phyloP scores from a whole-genome alignment of 371 early-diverging fungal species.

The Quaeritorhiza haematococci region DNA sequence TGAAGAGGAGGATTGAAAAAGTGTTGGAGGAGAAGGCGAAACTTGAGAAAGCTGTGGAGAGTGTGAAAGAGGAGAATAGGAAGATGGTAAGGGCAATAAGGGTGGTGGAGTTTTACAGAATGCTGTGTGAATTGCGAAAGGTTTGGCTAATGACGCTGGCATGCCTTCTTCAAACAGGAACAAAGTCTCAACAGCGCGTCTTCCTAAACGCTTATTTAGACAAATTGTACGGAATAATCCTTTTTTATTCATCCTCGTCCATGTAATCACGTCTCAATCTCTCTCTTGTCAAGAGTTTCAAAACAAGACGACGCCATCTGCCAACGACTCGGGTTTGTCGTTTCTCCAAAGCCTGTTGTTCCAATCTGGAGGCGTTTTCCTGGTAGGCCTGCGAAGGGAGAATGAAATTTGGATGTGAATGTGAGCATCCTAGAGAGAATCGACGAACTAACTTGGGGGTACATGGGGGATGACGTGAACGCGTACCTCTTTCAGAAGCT shows the following conservation, averaged over 20 bases:
- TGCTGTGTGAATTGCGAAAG: no score
- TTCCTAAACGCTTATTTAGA: no score
- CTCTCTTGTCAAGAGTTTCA: slow-evolving; percentile 44
- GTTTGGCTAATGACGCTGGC: no score
- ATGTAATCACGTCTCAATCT: slow-evolving; percentile 54
- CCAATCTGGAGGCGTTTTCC: slow-evolving; percentile 38
- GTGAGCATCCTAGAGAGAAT: no score
- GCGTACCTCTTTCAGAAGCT: slow-evolving; percentile 58
- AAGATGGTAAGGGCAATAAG: no score
- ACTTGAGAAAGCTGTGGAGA: slow-evolving; percentile 23
- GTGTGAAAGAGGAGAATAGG: slow-evolving; percentile 26
- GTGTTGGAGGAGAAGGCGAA: slow-evolving; percentile 19
- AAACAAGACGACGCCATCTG: slow-evolving; percentile 62
- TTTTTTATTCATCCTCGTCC: not conserved
- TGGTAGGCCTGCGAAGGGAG: slow-evolving; percentile 38
- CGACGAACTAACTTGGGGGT: not conserved
- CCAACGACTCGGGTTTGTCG: slow-evolving; percentile 43
- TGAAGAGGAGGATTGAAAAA: slow-evolving; percentile 19
- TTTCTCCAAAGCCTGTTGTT: no score
- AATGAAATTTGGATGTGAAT: not conserved
- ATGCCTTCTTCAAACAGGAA: no score
- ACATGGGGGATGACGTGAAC: not conserved
- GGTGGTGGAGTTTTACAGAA: no score
- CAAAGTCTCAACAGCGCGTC: no score
- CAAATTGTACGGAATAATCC: not conserved